phyloP scores from a whole-genome alignment of 2,329 filamentous ascomycete genomes.

The Xylaria polymorpha region DNA sequence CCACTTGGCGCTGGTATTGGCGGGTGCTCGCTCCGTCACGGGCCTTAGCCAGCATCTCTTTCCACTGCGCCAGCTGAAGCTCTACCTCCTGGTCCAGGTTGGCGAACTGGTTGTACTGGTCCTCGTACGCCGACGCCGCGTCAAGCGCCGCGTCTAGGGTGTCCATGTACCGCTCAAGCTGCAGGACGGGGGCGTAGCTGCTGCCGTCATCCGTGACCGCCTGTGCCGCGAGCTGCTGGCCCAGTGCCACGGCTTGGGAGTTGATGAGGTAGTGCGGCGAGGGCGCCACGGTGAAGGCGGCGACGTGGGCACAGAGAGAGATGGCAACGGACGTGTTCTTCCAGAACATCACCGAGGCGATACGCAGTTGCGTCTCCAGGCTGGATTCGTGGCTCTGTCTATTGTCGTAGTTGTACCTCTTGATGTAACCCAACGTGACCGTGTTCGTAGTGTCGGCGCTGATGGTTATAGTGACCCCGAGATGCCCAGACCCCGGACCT shows the following conservation, averaged over 20 bases:
- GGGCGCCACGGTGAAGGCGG: not conserved
- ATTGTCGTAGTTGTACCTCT: too few species aligned
- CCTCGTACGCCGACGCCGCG: not conserved
- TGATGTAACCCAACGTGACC: too few species aligned
- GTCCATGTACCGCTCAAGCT: not conserved
- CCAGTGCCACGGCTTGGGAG: not conserved
- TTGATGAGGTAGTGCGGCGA: not conserved
- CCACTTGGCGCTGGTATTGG: too few species aligned
- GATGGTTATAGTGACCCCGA: too few species aligned
- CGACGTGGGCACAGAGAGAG: not conserved
- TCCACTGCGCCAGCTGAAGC: too few species aligned
- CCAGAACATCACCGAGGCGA: slow-evolving; percentile 5
- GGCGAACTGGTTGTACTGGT: slow-evolving; percentile 1
- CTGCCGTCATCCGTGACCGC: not conserved
- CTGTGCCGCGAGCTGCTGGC: slow-evolving; percentile 8
- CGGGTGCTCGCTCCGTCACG: not conserved
- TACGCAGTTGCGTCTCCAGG: not conserved
- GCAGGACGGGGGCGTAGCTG: not conserved
- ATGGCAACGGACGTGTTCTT: not conserved
- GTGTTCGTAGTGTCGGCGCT: too few species aligned
- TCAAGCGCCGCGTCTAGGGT: not conserved
- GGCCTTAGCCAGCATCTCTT: not conserved
- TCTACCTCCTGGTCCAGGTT: not conserved
- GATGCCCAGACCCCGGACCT: too few species aligned
- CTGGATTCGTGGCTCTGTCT: not conserved